phyloP scores from a whole-genome alignment of 2,329 filamentous ascomycete genomes.

The Aspergillus fijiensis region DNA sequence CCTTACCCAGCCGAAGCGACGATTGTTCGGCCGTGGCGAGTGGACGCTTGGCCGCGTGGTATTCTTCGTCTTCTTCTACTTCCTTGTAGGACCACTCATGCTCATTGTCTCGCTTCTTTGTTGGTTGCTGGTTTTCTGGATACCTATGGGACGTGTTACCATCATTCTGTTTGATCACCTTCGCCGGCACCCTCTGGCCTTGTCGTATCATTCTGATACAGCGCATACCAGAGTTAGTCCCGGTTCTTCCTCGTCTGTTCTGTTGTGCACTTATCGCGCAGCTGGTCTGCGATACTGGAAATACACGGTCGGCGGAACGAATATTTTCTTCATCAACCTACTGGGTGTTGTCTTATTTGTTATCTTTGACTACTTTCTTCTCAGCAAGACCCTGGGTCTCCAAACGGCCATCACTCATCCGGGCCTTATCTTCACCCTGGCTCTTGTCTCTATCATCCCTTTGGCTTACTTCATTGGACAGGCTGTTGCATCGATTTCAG shows the following conservation, averaged over 20 bases:
- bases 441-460: conserved; percentile 88
- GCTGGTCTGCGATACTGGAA: conserved; percentile 98
- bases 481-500: conserved; percentile 96
- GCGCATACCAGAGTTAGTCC: conserved; percentile 69
- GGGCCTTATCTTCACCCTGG: conserved; percentile 80
- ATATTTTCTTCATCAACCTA: conserved; percentile 98
- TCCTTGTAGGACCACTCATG: conserved; percentile 80
- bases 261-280: conserved; percentile 95
- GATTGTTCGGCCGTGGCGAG: conserved; percentile 89
- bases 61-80: conserved; percentile 96
- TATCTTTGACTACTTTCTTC: conserved; percentile 85
- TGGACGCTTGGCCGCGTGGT: conserved; percentile 94
- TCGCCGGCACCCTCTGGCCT: conserved; percentile 82
- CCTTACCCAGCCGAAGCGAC: conserved; percentile 64
- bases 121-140: conserved; percentile 96
- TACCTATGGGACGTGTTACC: conserved; percentile 96
- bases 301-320: conserved; percentile 96
- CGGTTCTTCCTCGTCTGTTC: conserved; percentile 75
- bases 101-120: conserved; percentile 84
- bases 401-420: conserved; percentile 75
- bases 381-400: conserved; percentile 67
- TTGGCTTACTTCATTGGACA: conserved; percentile 98
- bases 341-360: conserved; percentile 91
- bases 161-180: conserved; percentile 87
- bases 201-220: conserved; percentile 88